Percentiles rank a stretch among this genome's conserved stretches.
phyloP scores from a whole-genome alignment of 73 alveolate species.

The Paramecium sonneborni region DNA sequence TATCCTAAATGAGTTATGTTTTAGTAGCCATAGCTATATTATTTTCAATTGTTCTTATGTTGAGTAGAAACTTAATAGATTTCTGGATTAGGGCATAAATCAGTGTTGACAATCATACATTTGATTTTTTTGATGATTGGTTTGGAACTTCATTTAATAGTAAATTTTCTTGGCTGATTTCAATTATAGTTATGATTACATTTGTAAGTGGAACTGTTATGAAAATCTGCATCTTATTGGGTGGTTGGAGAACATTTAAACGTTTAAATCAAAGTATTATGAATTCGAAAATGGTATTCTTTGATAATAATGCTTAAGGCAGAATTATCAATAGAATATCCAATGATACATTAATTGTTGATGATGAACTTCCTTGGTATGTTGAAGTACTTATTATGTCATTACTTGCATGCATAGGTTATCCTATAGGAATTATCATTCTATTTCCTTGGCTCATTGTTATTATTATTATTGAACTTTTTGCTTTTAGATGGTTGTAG shows the following conservation, averaged over 20 bases:
- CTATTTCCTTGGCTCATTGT: conserved; percentile 62
- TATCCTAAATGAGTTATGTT: conserved; percentile 21
- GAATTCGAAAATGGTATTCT: conserved; percentile 60
- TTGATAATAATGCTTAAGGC: conserved; percentile 63
- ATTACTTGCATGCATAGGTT: conserved; percentile 37
- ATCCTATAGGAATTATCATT: conserved; percentile 59
- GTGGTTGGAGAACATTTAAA: conserved; percentile 46
- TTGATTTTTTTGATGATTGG: conserved; percentile 49
- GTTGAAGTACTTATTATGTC: not conserved
- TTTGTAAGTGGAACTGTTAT: not conserved
- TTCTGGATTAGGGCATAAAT: conserved; percentile 65
- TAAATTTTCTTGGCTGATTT: not conserved
- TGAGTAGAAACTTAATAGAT: conserved; percentile 39
- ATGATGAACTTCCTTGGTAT: conserved; percentile 64
- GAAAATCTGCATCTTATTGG: conserved; percentile 40
- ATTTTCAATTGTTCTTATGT: not conserved
- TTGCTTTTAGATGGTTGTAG: conserved; percentile 17
- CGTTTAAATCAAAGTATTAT: conserved; percentile 38
- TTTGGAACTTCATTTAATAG: conserved; percentile 30
- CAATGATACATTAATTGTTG: conserved; percentile 55
- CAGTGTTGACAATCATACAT: conserved; percentile 25
- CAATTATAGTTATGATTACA: conserved; percentile 7
- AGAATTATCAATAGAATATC: conserved; percentile 66
- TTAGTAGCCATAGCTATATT: not conserved
- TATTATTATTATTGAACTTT: not conserved